Evolutionary conservation across 768 basidiomycete species (phyloP).

Genomic region (Pisolithus albus): DNA sequence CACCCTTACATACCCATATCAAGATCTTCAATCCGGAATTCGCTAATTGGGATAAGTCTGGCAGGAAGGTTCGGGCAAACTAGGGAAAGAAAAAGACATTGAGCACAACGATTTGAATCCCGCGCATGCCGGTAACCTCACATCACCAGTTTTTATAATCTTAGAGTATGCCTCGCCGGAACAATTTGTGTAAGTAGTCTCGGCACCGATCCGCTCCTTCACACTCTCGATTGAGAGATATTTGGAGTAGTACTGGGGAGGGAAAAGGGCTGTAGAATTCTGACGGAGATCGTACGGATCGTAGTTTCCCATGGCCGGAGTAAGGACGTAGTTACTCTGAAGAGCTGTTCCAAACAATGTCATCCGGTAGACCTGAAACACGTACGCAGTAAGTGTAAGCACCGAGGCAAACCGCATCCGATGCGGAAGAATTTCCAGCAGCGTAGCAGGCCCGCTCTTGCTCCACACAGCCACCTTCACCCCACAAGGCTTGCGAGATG

Average conservation of each 20-base stretch:
- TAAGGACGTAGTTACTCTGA: conserved; percentile 41
- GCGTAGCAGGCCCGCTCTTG: conserved; percentile 52
- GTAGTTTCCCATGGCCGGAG: conserved; percentile 44
- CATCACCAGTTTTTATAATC: conserved; percentile 52
- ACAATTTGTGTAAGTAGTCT: conserved; percentile 44
- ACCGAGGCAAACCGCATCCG: conserved; percentile 42
- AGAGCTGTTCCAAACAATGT: neutral
- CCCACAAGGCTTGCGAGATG: conserved; percentile 45
- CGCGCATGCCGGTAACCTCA: conserved; percentile 18
- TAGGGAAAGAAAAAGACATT: conserved; percentile 1
- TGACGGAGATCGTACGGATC: conserved; percentile 56
- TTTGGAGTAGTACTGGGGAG: conserved; percentile 48
- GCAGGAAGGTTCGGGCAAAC: conserved; percentile 33
- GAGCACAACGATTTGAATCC: neutral
- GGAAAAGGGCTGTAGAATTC: conserved; percentile 45
- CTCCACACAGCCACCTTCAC: conserved; percentile 43
- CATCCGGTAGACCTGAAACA: neutral
- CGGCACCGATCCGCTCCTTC: conserved; percentile 45
- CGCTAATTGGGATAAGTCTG: conserved; percentile 30
- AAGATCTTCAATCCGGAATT: conserved; percentile 33
- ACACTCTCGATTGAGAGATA: conserved; percentile 37
- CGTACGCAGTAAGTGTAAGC: conserved; percentile 56
- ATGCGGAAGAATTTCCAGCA: conserved; percentile 40
- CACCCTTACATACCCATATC: conserved; percentile 30
- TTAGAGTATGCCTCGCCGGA: conserved; percentile 34